These are phyloP conservation scores for Closterium sp. DNA, from an alignment of 139 green algal species.

Conservation along the genomic window DNA sequence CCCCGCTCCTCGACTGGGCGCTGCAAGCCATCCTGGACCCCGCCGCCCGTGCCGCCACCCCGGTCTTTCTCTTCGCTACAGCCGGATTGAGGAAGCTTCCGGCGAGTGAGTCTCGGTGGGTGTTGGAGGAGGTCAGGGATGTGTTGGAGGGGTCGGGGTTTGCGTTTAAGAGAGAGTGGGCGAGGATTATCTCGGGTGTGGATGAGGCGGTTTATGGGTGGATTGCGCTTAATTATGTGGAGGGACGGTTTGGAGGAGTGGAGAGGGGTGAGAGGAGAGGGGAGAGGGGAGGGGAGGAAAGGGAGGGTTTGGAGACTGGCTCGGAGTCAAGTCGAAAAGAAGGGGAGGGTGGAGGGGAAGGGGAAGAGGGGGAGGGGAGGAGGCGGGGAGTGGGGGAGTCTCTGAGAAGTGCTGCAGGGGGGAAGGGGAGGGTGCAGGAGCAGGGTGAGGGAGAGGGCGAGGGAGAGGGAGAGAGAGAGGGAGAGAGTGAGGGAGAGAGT, in stretches of 20 bases:
- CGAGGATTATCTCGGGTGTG: conserved; percentile 70
- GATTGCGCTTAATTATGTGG: conserved; percentile 43
- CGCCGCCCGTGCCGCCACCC: conserved; percentile 52
- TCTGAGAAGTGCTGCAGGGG: too few relatives aligned
- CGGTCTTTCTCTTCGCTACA: conserved; percentile 76
- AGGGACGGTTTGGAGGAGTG: conserved; percentile 9
- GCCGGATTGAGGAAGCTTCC: conserved; percentile 70
- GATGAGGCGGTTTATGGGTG: conserved; percentile 82
- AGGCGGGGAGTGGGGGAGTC: background rate
- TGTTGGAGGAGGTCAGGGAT: conserved; percentile 54
- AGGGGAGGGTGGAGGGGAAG: background rate
- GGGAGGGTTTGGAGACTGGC: background rate
- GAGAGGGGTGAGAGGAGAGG: background rate
- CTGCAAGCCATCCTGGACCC: conserved; percentile 63
- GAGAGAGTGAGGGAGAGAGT: background rate
- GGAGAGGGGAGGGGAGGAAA: background rate
- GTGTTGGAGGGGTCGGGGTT: conserved; percentile 50
- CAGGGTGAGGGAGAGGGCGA: background rate
- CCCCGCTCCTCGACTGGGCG: conserved; percentile 79
- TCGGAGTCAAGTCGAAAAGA: too few relatives aligned
- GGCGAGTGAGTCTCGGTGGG: conserved; percentile 14
- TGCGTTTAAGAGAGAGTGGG: conserved; percentile 73
- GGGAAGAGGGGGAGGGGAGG: background rate
- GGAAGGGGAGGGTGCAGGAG: background rate
- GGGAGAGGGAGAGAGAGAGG: background rate